phyloP scores from a whole-genome alignment of 1,284 basidiomycete genomes.

The Microbotryum lychnidis-dioicae region DNA sequence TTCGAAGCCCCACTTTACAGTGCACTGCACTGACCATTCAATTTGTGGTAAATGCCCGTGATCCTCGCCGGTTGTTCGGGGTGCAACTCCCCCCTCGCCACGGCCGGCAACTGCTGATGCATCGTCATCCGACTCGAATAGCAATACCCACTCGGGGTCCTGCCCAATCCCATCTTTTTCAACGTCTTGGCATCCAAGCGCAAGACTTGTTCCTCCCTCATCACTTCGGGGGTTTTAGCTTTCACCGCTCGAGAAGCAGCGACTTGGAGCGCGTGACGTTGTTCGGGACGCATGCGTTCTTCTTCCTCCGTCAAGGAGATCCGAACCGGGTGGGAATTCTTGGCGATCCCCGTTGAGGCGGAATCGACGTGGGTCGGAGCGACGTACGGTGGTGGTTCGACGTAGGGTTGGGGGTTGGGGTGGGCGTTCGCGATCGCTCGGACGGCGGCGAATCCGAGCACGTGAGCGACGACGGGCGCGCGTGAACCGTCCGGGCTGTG shows the following conservation, averaged over 20 bases:
- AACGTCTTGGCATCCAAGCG: conserved; percentile 11
- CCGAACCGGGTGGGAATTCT: conserved; percentile 3
- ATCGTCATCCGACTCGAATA: conserved; percentile 81
- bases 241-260: not conserved
- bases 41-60: conserved; percentile 60
- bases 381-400: conserved; percentile 13
- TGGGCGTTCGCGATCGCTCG: conserved; percentile 16
- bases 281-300: not conserved
- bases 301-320: conserved; percentile 15
- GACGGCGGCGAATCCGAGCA: conserved; percentile 4
- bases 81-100: conserved; percentile 52
- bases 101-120: conserved; percentile 48
- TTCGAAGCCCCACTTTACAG: not conserved
- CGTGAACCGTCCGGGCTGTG: not conserved
- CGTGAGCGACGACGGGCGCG: not conserved
- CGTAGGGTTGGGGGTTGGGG: conserved; percentile 18
- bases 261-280: not conserved
- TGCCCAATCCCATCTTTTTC: conserved; percentile 19
- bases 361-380: not conserved
- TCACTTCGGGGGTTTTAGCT: not conserved
- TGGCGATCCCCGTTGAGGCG: conserved; percentile 6
- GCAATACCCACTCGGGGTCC: conserved; percentile 53
- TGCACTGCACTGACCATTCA: conserved; percentile 43
- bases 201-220: conserved; percentile 17
- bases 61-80: conserved; percentile 87